Percentiles rank a stretch among this genome's conserved stretches.
Conservation (phyloP, 345 rosid genomes). For the Chamaenerion angustifolium region DNA sequence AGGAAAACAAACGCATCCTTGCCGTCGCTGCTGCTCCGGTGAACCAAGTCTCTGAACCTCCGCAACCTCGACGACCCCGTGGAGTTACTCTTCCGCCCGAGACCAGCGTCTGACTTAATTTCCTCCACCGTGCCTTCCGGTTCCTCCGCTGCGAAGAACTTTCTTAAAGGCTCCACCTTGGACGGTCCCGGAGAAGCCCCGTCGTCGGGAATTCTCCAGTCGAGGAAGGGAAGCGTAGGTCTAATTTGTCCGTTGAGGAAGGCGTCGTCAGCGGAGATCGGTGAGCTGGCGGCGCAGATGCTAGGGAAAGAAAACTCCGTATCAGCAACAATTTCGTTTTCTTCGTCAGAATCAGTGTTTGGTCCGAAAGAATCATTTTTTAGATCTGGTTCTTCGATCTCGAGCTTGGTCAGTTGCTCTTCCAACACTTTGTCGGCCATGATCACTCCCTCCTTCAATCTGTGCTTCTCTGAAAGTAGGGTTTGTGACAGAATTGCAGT, state of each 20-base stretch:
- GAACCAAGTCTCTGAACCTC: constrained; percentile 26
- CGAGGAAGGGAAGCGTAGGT: constrained; percentile 29
- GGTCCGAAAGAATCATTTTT: no score
- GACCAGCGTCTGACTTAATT: constrained; percentile 24
- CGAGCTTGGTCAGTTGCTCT: no score
- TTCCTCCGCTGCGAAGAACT: constrained; percentile 16
- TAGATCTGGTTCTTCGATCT: no score
- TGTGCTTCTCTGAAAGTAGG: no score
- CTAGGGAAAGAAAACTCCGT: constrained; percentile 35
- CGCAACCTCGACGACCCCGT: constrained; percentile 40
- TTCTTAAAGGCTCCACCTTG: constrained; percentile 13
- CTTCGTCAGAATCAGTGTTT: background rate
- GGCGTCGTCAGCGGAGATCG: constrained; percentile 29
- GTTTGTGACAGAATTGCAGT: no score
- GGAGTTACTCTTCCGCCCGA: constrained; percentile 41
- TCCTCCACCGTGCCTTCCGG: constrained; percentile 22
- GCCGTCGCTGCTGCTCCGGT: constrained; percentile 40
- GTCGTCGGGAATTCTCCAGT: constrained; percentile 11
- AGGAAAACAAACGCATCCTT: constrained; percentile 45
- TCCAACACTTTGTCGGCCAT: no score
- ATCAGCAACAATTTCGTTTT: constrained; percentile 10
- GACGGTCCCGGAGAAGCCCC: constrained; percentile 3
- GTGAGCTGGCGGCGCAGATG: constrained; percentile 17
- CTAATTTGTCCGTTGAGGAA: constrained; percentile 40
- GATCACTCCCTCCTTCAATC: no score